Percentiles rank a stretch among this genome's conserved stretches.
Evolutionary conservation across 1,284 basidiomycete species (phyloP).

Genomic region (Kwoniella shivajii): DNA sequence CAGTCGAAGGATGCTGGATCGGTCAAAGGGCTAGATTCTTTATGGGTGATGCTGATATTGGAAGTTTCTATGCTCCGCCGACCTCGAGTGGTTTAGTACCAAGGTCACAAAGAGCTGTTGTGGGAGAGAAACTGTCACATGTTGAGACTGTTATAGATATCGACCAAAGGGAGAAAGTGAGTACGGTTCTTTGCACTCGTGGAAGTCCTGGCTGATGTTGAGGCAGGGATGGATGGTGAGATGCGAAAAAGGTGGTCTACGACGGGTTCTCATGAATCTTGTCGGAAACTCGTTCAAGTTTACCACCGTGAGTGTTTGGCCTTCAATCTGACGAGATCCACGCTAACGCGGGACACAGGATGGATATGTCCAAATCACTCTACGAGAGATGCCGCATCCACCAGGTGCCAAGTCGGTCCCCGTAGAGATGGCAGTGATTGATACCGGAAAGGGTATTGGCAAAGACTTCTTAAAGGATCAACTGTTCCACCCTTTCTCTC

Average conservation of each 20-base stretch:
- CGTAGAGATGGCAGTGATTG: slow-evolving; percentile 81
- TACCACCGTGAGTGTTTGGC: slow-evolving; percentile 61
- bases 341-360: slow-evolving; percentile 56
- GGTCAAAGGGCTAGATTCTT: slow-evolving; percentile 81
- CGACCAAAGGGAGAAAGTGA: slow-evolving; percentile 67
- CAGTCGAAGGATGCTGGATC: slow-evolving; percentile 93
- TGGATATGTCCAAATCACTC: slow-evolving; percentile 82
- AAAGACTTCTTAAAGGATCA: slow-evolving; percentile 89
- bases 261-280: slow-evolving; percentile 91
- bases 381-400: slow-evolving; percentile 70
- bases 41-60: slow-evolving; percentile 72
- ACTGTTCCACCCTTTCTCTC: slow-evolving; percentile 95
- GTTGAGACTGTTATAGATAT: slow-evolving; percentile 84
- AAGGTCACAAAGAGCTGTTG: slow-evolving; percentile 57
- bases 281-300: slow-evolving; percentile 95
- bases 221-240: slow-evolving; percentile 79
- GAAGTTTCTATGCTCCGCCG: slow-evolving; percentile 83
- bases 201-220: slow-evolving; percentile 1
- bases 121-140: slow-evolving; percentile 46
- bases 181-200: slow-evolving; percentile 25
- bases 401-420: slow-evolving; percentile 65
- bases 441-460: slow-evolving; percentile 91
- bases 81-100: slow-evolving; percentile 44
- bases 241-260: slow-evolving; percentile 89
- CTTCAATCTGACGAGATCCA: slow-evolving; percentile 13